A percentile compares a stretch with the other conserved stretches of the same genome.
These are phyloP conservation scores for Silene latifolia DNA, from an alignment of 148 eudicot genomes.

Conservation along the genomic window DNA sequence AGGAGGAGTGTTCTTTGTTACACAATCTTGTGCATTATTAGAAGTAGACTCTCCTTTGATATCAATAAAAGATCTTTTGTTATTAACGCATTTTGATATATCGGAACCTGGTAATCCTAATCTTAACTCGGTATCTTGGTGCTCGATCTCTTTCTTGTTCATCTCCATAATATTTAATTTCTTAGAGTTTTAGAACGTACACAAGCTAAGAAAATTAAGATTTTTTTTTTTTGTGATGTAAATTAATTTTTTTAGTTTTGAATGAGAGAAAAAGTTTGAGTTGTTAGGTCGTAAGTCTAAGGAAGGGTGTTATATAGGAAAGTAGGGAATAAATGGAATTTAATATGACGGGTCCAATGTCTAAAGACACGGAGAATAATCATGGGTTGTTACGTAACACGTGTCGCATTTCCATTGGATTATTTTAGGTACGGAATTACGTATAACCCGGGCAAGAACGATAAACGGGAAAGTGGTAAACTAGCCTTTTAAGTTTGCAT, in stretches of 20 bases:
- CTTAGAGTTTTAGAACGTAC: background rate
- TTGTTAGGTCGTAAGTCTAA: constrained; percentile 7
- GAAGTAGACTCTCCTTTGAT: constrained; percentile 27
- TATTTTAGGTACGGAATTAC: background rate
- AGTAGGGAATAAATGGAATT: background rate
- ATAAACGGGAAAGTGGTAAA: too few species aligned
- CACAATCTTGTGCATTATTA: constrained; percentile 3
- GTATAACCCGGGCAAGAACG: too few species aligned
- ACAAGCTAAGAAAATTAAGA: too few species aligned
- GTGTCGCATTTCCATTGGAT: constrained; percentile 22
- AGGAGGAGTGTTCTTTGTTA: constrained; percentile 15
- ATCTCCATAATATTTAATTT: constrained; percentile 22
- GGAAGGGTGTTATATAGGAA: constrained; percentile 19
- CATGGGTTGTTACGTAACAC: constrained; percentile 13
- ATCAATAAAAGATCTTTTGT: constrained; percentile 22
- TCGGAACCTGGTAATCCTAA: constrained; percentile 32
- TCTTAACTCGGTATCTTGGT: constrained; percentile 37
- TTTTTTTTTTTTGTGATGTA: background rate
- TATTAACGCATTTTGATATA: constrained; percentile 8
- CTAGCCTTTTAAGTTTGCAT: too few species aligned
- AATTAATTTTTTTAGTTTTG: background rate
- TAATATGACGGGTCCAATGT: constrained; percentile 14
- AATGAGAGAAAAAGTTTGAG: background rate
- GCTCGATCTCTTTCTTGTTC: constrained; percentile 27
- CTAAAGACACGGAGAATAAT: constrained; percentile 31